These are phyloP conservation scores for Sporothrix globosa DNA, from an alignment of 2,329 filamentous ascomycete genomes.

Conservation along the genomic window DNA sequence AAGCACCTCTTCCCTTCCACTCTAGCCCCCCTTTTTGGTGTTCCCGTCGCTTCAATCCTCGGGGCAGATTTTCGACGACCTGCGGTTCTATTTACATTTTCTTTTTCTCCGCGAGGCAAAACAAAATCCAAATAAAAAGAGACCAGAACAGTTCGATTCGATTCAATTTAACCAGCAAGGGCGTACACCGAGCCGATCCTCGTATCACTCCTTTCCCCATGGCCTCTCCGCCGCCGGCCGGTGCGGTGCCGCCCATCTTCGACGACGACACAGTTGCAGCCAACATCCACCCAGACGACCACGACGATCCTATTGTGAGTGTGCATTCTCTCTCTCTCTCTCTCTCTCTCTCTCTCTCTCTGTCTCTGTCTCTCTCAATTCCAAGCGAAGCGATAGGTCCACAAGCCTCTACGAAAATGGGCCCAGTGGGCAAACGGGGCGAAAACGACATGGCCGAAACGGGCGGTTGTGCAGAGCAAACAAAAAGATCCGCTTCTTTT, in stretches of 20 bases:
- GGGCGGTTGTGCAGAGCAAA: constrained; percentile 2
- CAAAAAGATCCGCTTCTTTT: constrained; percentile 20
- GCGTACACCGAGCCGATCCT: not conserved
- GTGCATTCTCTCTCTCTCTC: too few species aligned
- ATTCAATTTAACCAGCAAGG: not conserved
- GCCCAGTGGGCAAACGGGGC: not conserved
- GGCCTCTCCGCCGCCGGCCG: constrained; percentile 19
- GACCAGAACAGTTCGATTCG: not conserved
- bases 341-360: too few species aligned
- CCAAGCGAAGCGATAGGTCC: not conserved
- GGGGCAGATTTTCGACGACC: too few species aligned
- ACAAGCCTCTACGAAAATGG: not conserved
- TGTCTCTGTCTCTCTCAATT: too few species aligned
- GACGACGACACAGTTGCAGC: constrained; percentile 2
- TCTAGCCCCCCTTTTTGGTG: not conserved
- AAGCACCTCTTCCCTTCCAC: constrained; percentile 8
- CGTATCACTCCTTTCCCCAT: not conserved
- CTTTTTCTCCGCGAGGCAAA: not conserved
- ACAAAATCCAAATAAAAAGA: not conserved
- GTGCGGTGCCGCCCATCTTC: not conserved
- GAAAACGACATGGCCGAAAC: not conserved
- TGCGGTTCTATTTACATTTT: not conserved
- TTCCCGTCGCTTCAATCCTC: constrained; percentile 6
- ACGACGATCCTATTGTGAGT: constrained; percentile 27
- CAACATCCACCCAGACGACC: constrained; percentile 24